Conservation (phyloP, 441 rosid species). For the Cnidoscolus chayamansa region DNA sequence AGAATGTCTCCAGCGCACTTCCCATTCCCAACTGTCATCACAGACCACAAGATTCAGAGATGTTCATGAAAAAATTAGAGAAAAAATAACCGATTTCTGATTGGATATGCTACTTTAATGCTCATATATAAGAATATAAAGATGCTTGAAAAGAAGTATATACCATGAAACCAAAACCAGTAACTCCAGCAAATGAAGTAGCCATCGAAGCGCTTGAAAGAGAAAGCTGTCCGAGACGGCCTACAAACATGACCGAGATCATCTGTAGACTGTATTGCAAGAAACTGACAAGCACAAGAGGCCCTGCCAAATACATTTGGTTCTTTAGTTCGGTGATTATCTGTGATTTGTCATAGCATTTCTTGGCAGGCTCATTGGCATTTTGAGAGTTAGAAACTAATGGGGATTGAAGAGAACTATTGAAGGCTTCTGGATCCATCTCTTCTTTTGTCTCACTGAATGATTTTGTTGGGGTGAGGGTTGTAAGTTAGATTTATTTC, state of each 20-base stretch:
- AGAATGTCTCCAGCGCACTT: conserved; percentile 41
- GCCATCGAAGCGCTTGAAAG: conserved; percentile 60
- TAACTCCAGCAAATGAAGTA: conserved; percentile 51
- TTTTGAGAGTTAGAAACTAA: conserved; percentile 13
- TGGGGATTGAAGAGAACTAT: conserved; percentile 8
- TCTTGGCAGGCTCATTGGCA: neutral
- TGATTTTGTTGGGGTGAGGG: too few relatives aligned
- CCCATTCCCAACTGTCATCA: conserved; percentile 44
- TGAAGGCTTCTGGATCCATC: conserved; percentile 18
- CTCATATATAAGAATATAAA: too few relatives aligned
- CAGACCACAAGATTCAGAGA: neutral
- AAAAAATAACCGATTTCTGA: neutral
- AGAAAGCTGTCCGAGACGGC: conserved; percentile 44
- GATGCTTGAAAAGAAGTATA: neutral
- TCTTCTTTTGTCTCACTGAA: neutral
- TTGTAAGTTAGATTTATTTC: too few relatives aligned
- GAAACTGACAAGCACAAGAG: conserved; percentile 41
- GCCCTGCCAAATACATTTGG: conserved; percentile 41
- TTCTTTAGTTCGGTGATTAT: conserved; percentile 39
- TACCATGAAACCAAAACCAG: conserved; percentile 50
- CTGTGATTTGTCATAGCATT: conserved; percentile 17
- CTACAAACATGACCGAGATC: conserved; percentile 45
- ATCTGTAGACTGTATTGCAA: conserved; percentile 41
- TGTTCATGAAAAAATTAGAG: neutral
- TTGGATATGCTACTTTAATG: too few relatives aligned